Evolutionary conservation across 2,329 filamentous ascomycete species (phyloP).

Genomic region (Hymenoscyphus fructigenus): DNA sequence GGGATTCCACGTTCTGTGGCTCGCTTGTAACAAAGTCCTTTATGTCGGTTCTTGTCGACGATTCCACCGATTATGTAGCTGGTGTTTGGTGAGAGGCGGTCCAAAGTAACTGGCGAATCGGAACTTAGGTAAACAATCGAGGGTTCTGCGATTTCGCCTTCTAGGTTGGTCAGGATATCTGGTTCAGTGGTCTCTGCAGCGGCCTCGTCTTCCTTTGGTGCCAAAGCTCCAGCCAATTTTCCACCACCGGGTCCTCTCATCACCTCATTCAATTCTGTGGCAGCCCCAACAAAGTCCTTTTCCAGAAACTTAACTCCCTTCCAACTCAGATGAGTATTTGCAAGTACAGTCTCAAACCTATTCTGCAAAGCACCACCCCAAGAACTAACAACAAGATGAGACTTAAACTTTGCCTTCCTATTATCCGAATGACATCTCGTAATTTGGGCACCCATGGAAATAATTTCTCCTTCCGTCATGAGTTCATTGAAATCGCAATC

Average conservation of each 20-base stretch:
- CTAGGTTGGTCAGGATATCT: not conserved
- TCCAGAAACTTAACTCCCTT: slow-evolving; percentile 72
- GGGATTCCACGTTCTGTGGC: slow-evolving; percentile 74
- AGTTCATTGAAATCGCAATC: slow-evolving; percentile 91
- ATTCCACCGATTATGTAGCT: slow-evolving; percentile 93
- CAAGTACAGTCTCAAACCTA: slow-evolving; percentile 75
- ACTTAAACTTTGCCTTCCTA: slow-evolving; percentile 61
- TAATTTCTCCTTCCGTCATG: slow-evolving; percentile 83
- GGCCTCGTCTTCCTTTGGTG: slow-evolving; percentile 5
- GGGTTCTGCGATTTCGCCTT: not conserved
- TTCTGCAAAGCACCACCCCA: slow-evolving; percentile 74
- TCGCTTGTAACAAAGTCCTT: slow-evolving; percentile 85
- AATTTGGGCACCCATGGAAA: slow-evolving; percentile 80
- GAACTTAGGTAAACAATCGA: slow-evolving; percentile 82
- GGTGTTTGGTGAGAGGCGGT: slow-evolving; percentile 79
- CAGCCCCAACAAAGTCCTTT: slow-evolving; percentile 71
- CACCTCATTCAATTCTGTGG: slow-evolving; percentile 60
- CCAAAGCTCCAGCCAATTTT: slow-evolving; percentile 51
- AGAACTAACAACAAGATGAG: slow-evolving; percentile 74
- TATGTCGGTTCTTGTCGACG: slow-evolving; percentile 95
- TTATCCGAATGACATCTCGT: slow-evolving; percentile 91
- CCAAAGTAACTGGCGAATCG: slow-evolving; percentile 83
- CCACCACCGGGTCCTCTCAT: slow-evolving; percentile 63
- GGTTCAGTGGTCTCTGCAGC: not conserved
- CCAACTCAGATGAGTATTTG: slow-evolving; percentile 74